phyloP scores from a whole-genome alignment of 208 protist species.

The Acanthamoeba castellanii region DNA sequence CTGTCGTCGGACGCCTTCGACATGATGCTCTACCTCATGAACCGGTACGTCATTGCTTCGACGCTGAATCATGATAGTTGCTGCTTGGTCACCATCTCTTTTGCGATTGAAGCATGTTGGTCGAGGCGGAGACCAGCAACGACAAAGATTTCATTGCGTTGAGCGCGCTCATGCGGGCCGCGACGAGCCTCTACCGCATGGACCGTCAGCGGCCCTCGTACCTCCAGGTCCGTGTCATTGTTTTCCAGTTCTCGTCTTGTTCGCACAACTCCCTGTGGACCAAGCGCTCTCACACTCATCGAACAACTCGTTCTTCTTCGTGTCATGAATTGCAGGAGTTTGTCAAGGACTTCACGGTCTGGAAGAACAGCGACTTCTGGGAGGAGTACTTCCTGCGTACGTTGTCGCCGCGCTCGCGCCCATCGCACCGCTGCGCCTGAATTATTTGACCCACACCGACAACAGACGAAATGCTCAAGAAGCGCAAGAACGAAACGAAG shows the following conservation, averaged over 20 bases:
- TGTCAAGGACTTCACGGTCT: conserved; percentile 39
- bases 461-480: conserved; percentile 26
- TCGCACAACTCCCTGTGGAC: too few relatives aligned
- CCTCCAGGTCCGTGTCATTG: neutral
- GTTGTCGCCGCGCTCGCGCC: neutral
- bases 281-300: neutral
- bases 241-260: neutral
- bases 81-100: neutral
- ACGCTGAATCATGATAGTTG: neutral
- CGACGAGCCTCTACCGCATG: conserved; percentile 38
- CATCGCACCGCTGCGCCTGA: neutral
- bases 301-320: too few relatives aligned
- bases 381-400: conserved; percentile 58
- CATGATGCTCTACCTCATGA: conserved; percentile 73
- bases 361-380: conserved; percentile 60
- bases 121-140: neutral
- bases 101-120: neutral
- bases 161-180: conserved; percentile 25
- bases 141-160: conserved; percentile 22
- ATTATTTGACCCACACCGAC: too few relatives aligned
- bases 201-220: neutral
- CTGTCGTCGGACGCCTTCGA: conserved; percentile 47
- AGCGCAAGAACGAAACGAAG: neutral
- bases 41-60: neutral
- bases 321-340: neutral